Percentiles rank a stretch among this genome's conserved stretches.
Conservation (phyloP, 2,329 filamentous ascomycete species). For the Apiospora sp. region DNA sequence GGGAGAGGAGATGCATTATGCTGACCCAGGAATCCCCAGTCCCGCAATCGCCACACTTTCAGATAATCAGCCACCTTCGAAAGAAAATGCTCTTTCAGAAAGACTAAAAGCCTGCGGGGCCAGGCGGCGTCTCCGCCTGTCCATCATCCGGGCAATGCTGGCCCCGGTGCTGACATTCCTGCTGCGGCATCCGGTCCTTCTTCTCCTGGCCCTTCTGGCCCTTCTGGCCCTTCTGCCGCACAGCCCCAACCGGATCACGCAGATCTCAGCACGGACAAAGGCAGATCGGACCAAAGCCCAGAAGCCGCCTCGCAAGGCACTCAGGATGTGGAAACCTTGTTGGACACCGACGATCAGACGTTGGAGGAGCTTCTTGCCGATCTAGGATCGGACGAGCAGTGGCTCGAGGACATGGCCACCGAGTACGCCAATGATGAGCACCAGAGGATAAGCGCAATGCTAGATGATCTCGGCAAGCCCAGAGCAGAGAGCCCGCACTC, state of each 20-base stretch:
- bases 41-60: conserved; percentile 50
- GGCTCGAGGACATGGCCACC: conserved; percentile 42
- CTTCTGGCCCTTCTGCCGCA: conserved; percentile 30
- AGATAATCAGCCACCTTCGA: conserved; percentile 50
- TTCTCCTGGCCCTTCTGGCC: conserved; percentile 29
- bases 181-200: conserved; percentile 29
- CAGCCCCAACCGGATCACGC: conserved; percentile 29
- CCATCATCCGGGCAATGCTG: conserved; percentile 13
- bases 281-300: conserved; percentile 23
- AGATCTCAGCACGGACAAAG: conserved; percentile 24
- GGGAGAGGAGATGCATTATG: neutral
- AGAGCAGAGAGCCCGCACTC: neutral
- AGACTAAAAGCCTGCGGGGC: conserved; percentile 59
- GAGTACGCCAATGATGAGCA: conserved; percentile 41
- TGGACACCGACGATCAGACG: conserved; percentile 59
- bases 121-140: conserved; percentile 40
- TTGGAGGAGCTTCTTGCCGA: conserved; percentile 60
- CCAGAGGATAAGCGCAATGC: conserved; percentile 42
- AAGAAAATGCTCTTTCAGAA: conserved; percentile 60
- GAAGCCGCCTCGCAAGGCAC: conserved; percentile 20
- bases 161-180: conserved; percentile 25
- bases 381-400: conserved; percentile 45
- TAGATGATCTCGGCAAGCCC: conserved; percentile 42
- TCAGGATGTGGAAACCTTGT: conserved; percentile 48
- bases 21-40: conserved; percentile 30